These are phyloP conservation scores for Quercus cerris DNA, from an alignment of 306 rosid species.

Conservation along the genomic window DNA sequence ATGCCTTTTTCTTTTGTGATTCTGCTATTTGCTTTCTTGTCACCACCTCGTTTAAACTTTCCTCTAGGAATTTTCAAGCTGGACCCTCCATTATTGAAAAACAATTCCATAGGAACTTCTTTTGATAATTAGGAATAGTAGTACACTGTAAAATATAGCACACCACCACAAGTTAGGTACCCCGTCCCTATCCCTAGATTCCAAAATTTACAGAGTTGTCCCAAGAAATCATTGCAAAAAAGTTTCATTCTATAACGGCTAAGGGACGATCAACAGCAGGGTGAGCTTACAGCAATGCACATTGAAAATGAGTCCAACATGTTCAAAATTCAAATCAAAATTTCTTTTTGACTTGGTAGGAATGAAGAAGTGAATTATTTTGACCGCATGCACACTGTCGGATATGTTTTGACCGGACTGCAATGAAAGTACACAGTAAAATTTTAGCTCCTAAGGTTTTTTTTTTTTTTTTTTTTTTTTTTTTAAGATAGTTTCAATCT, in stretches of 20 bases:
- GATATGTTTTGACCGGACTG: no score
- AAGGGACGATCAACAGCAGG: background rate
- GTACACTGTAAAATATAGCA: background rate
- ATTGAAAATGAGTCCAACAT: background rate
- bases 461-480: no score
- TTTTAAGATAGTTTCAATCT: no score
- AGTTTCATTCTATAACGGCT: no score
- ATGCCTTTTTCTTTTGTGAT: background rate
- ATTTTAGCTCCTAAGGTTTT: no score
- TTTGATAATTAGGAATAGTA: background rate
- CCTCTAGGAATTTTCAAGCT: no score
- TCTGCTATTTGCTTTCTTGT: background rate
- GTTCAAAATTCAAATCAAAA: background rate
- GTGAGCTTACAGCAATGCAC: no score
- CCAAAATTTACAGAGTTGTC: background rate
- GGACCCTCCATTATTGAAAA: background rate
- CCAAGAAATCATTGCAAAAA: background rate
- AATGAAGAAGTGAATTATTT: background rate
- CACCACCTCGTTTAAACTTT: background rate
- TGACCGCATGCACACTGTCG: no score
- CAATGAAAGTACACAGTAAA: no score
- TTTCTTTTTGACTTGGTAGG: background rate
- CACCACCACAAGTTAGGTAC: background rate
- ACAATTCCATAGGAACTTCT: background rate
- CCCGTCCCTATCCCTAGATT: background rate